Evolutionary conservation across 371 early-diverging fungal species (phyloP).

Genomic region (Umbelopsis sp.): DNA sequence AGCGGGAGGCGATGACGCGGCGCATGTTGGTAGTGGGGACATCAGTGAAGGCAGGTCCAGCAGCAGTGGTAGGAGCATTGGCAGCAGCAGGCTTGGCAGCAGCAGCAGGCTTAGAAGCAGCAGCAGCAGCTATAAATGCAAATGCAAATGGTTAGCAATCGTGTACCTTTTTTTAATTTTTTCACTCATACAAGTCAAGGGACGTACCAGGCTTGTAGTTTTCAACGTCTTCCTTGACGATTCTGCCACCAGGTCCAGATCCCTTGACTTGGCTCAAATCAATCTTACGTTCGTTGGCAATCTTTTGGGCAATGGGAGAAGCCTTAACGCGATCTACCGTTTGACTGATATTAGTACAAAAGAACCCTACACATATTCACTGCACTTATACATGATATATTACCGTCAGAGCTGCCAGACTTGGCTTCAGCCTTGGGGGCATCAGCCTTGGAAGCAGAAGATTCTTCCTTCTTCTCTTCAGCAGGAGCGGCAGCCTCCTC

Average conservation of each 20-base stretch:
- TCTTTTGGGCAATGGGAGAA: constrained; percentile 87
- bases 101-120: constrained; percentile 44
- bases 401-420: constrained; percentile 7
- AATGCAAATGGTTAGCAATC: neutral
- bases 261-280: constrained; percentile 81
- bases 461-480: constrained; percentile 27
- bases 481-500: constrained; percentile 37
- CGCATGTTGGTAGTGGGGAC: constrained; percentile 92
- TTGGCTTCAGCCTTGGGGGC: constrained; percentile 31
- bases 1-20: constrained; percentile 85
- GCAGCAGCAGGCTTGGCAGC: constrained; percentile 47
- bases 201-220: constrained; percentile 56
- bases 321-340: constrained; percentile 75
- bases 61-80: constrained; percentile 54
- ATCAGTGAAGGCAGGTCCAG: constrained; percentile 73
- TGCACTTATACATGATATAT: neutral
- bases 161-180: neutral
- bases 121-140: constrained; percentile 29
- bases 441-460: constrained; percentile 27
- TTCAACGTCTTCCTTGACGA: constrained; percentile 92
- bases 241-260: constrained; percentile 90
- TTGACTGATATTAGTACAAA: too few relatives aligned
- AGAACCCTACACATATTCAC: too few relatives aligned
- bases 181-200: neutral
- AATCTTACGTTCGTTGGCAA: constrained; percentile 86